Evolutionary conservation across 192 early-diverging fungal species (phyloP).

Genomic region (Umbelopsis ramanniana): DNA sequence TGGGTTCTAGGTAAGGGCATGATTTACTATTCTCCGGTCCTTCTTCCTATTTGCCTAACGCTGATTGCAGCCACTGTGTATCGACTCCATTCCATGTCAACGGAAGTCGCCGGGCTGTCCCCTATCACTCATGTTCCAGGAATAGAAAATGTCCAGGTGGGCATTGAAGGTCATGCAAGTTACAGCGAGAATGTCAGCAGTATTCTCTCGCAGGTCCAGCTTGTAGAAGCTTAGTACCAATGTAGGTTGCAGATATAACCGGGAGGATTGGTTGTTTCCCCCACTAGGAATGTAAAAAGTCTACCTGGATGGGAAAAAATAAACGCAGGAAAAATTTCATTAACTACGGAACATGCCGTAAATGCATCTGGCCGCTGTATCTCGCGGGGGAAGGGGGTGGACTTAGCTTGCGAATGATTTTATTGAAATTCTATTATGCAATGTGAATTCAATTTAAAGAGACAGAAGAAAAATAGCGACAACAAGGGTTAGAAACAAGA

Average conservation of each 20-base stretch:
- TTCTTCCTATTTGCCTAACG: no score
- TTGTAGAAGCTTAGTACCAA: not conserved
- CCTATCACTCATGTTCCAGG: constrained; percentile 35
- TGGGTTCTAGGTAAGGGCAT: constrained; percentile 48
- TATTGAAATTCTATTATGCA: constrained; percentile 4
- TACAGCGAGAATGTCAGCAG: constrained; percentile 39
- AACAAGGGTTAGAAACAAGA: not conserved
- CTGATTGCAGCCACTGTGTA: constrained; percentile 42
- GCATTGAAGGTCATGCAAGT: constrained; percentile 52
- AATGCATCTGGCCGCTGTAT: no score
- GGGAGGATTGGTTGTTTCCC: not conserved
- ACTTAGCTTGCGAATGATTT: not conserved
- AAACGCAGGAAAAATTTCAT: no score
- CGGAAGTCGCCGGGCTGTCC: constrained; percentile 51
- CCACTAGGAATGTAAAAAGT: no score
- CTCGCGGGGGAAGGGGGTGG: no score
- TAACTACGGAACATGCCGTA: no score
- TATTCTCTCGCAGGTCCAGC: constrained; percentile 28
- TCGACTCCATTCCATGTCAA: constrained; percentile 52
- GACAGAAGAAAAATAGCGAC: not conserved
- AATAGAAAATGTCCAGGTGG: constrained; percentile 57
- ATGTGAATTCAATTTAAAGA: constrained; percentile 1
- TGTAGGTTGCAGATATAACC: not conserved
- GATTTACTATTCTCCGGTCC: not conserved
- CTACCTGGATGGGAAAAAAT: no score